phyloP scores from a whole-genome alignment of 768 basidiomycete genomes.

The Podaxis mareebaensis region DNA sequence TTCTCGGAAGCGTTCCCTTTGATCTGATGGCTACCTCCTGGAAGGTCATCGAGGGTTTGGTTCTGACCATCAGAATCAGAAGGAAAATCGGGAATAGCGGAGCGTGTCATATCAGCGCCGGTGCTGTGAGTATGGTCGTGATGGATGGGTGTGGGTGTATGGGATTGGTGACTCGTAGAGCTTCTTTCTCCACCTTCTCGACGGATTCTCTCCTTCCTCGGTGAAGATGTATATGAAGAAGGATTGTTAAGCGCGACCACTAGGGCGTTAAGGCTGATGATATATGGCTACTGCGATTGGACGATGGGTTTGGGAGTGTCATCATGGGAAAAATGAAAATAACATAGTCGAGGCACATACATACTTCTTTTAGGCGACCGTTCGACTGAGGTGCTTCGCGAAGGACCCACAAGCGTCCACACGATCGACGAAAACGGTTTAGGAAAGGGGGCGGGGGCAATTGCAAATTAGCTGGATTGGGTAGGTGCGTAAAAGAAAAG shows the following conservation, averaged over 20 bases:
- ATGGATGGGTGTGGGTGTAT: not conserved
- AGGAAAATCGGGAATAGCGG: not conserved
- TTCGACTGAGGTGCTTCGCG: not conserved
- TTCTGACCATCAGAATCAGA: not conserved
- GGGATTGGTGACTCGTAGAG: not conserved
- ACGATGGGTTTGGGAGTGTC: not conserved
- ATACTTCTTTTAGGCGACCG: not conserved
- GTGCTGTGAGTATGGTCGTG: not conserved
- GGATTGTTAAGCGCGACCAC: not conserved
- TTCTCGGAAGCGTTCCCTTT: slow-evolving; percentile 42
- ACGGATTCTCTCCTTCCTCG: not conserved
- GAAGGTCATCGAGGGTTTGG: not conserved
- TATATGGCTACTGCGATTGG: not conserved
- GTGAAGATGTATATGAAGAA: not conserved
- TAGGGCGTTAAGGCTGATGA: not conserved
- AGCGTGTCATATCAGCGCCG: not conserved
- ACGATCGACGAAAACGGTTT: not conserved
- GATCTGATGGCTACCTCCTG: slow-evolving; percentile 29
- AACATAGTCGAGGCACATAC: not conserved
- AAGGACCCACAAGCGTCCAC: not conserved
- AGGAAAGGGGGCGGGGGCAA: not conserved
- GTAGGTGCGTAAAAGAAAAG: not conserved
- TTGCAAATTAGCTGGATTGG: not conserved
- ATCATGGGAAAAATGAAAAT: slow-evolving; percentile 2
- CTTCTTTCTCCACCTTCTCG: slow-evolving; percentile 1